phyloP scores from a whole-genome alignment of 73 alveolate species.

The Paramecium pentaurelia region DNA sequence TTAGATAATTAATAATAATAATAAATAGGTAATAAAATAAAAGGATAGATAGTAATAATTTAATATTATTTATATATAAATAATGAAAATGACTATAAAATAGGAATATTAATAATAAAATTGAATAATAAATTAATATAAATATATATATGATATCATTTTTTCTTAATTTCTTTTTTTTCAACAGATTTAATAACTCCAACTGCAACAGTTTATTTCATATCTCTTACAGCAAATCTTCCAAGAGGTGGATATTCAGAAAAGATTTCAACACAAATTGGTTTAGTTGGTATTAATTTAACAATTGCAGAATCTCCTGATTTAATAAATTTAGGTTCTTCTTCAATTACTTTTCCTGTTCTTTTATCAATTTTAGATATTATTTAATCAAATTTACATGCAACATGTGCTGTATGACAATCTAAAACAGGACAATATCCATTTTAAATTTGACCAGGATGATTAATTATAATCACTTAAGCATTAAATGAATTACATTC shows the following conservation, averaged over 20 bases:
- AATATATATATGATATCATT: background rate
- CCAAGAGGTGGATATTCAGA: conserved; percentile 92
- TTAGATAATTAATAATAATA: no score
- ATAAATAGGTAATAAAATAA: no score
- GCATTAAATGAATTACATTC: conserved; percentile 74
- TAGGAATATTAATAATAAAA: no score
- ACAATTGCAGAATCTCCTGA: conserved; percentile 87
- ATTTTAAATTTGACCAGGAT: conserved; percentile 88
- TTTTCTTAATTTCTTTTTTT: conserved; percentile 22
- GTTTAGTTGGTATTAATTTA: conserved; percentile 82
- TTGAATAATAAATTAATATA: background rate
- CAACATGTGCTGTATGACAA: conserved; percentile 97
- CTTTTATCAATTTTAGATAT: conserved; percentile 85
- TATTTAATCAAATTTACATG: conserved; percentile 85
- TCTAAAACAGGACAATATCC: conserved; percentile 93
- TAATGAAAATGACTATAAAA: no score
- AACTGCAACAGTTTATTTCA: conserved; percentile 96
- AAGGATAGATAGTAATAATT: no score
- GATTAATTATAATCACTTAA: conserved; percentile 87
- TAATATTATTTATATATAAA: no score
- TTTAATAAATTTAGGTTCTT: conserved; percentile 86
- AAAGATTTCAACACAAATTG: conserved; percentile 89
- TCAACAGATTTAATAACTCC: conserved; percentile 79
- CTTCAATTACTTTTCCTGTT: conserved; percentile 85
- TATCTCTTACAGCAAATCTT: conserved; percentile 96